Base-by-base conservation (phyloP, 495 filamentous ascomycete species). In the Tuber indicum region DNA sequence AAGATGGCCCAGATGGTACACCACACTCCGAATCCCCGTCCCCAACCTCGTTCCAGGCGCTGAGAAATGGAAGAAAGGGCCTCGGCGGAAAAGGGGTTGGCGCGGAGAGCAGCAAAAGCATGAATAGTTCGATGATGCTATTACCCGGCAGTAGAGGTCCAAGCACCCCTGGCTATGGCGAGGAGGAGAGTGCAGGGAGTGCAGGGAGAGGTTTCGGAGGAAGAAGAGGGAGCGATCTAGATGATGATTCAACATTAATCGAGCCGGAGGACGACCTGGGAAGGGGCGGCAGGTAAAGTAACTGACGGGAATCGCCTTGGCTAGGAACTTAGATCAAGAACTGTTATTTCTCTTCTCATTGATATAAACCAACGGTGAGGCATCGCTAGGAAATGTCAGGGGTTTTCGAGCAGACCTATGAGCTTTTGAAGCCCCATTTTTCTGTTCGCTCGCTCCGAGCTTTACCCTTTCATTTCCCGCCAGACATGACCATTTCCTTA, bases 81-180 rank as follows among this genome's bases (percentile, higher is more conserved):
- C 49, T 77, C n/a, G 74, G 80, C 17, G 75, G 49, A 82, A 82
- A 44, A 75, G 75, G 71, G 73, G 12, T 44, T 21, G 80, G 74
- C n/a, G 78, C 75, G 7, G 79, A 76, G 36, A 82, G 80, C 43
- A 75, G 77, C 49, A 79, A 75, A 74, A 82, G 81, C 49, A 73
- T 76, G 26, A 83, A 83, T 58, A 83, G 78, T 66, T 79, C 75
- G 62, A 83, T 83, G 82, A 81, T 83, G 78, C 73, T 83, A 23
- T 78, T 83, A 41, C 82, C 82, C 10, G 82, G 82, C 19, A 83
- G 81, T 19, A 83, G 82, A 62, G 82, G 82, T 14, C 82, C 82
- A 43, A 83, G 82, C 39, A 83, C 82, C 32, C 82, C 82, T 21
- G 82, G 82, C 42, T 83, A 83, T 66, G 82, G 79, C 10, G 82